Percentiles rank a stretch among this genome's conserved stretches.
Evolutionary conservation across 441 rosid genomes (phyloP).

Genomic region (Mallotus repandus): DNA sequence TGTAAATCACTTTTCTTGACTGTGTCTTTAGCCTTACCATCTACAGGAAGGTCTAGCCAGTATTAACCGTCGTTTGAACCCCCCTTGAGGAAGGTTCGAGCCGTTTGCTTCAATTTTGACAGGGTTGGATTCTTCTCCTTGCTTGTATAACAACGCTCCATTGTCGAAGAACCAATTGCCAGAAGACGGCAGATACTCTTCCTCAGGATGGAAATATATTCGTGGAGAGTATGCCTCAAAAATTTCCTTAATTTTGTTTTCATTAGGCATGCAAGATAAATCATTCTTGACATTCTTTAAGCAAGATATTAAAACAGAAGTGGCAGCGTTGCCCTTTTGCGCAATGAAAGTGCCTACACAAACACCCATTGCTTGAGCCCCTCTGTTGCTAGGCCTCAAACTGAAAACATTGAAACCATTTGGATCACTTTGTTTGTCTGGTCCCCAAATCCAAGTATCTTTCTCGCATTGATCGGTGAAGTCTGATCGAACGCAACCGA

Average conservation of each 20-base stretch:
- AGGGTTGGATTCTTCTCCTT: slow-evolving; percentile 65
- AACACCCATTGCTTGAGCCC: slow-evolving; percentile 48
- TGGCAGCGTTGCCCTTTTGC: slow-evolving; percentile 18
- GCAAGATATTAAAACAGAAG: slow-evolving; percentile 39
- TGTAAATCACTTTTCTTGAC: slow-evolving; percentile 64
- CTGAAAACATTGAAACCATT: slow-evolving; percentile 40
- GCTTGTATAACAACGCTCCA: slow-evolving; percentile 62
- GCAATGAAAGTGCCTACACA: slow-evolving; percentile 59
- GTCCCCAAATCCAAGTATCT: slow-evolving; percentile 63
- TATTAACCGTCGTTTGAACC: slow-evolving; percentile 62
- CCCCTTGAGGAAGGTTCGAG: slow-evolving; percentile 78
- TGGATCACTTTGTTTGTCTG: slow-evolving; percentile 17
- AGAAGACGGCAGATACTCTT: slow-evolving; percentile 64
- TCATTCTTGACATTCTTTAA: slow-evolving; percentile 45
- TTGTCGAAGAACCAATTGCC: slow-evolving; percentile 68
- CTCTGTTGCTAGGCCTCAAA: slow-evolving; percentile 48
- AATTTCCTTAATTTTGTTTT: slow-evolving; percentile 43
- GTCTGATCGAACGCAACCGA: slow-evolving; percentile 71
- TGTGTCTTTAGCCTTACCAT: slow-evolving; percentile 43
- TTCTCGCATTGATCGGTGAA: slow-evolving; percentile 55
- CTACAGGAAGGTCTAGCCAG: slow-evolving; percentile 79
- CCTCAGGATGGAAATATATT: slow-evolving; percentile 78
- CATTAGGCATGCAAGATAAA: slow-evolving; percentile 60
- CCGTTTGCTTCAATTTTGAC: slow-evolving; percentile 46
- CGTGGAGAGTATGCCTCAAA: slow-evolving; percentile 56